phyloP scores from a whole-genome alignment of 75 land plant species.

The Selaginella tamariscina region DNA sequence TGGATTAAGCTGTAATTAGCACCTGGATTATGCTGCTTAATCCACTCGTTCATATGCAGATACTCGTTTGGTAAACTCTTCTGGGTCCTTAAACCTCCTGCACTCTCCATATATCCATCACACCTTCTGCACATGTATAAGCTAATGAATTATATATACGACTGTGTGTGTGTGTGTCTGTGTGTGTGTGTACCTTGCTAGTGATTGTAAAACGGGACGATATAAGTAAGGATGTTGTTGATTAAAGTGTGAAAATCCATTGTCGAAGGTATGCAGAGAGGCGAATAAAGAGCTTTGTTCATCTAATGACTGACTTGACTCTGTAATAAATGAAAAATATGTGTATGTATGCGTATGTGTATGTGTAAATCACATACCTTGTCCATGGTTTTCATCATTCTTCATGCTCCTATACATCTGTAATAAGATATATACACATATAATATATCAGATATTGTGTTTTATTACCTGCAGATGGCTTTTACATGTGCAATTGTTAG shows the following conservation, averaged over 20 bases:
- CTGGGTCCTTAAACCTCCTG: neutral
- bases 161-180: neutral
- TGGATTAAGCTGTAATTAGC: neutral
- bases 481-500: slow-evolving; percentile 68
- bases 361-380: neutral
- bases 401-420: slow-evolving; percentile 51
- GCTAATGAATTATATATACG: neutral
- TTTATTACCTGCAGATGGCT: slow-evolving; percentile 78
- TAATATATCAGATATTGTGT: too few relatives aligned
- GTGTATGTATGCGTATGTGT: too few relatives aligned
- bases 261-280: too few relatives aligned
- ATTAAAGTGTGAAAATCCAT: neutral
- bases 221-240: neutral
- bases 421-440: neutral
- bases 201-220: neutral
- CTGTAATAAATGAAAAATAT: too few relatives aligned
- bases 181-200: neutral
- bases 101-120: neutral
- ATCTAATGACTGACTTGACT: neutral
- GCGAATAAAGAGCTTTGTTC: neutral
- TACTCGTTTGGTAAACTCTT: neutral
- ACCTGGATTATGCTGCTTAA: neutral
- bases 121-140: neutral
- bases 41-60: neutral
- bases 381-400: slow-evolving; percentile 20